These are phyloP conservation scores for Curvularia verruculosa DNA, from an alignment of 2,329 filamentous ascomycete species.

Conservation along the genomic window DNA sequence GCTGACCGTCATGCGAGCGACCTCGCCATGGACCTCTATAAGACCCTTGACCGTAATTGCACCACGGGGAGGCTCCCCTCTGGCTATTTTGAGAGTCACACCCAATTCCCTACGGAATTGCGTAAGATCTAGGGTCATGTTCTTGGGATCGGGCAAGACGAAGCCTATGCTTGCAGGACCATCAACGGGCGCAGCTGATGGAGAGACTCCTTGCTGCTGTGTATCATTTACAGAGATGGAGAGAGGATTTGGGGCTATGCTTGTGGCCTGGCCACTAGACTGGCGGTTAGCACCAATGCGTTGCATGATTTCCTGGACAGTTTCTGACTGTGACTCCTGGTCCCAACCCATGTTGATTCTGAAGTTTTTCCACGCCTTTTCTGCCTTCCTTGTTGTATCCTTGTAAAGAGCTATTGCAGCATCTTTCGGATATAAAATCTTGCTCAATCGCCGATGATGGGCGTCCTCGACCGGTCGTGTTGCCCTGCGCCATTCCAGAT, in stretches of 20 bases:
- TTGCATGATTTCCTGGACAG: constrained; percentile 24
- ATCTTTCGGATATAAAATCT: constrained; percentile 29
- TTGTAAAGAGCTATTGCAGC: constrained; percentile 32
- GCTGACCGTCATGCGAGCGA: constrained; percentile 52
- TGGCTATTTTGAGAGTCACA: too few relatives aligned
- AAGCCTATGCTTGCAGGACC: constrained; percentile 28
- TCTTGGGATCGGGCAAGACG: constrained; percentile 34
- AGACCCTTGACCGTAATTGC: constrained; percentile 54
- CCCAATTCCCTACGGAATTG: constrained; percentile 29
- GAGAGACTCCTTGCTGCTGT: constrained; percentile 19
- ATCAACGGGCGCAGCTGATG: constrained; percentile 14
- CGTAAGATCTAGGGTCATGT: constrained; percentile 35
- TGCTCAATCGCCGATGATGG: constrained; percentile 48
- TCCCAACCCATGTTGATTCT: constrained; percentile 35
- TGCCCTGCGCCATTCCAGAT: constrained; percentile 44
- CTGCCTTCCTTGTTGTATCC: constrained; percentile 30
- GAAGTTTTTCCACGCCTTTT: constrained; percentile 31
- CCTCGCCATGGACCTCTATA: constrained; percentile 54
- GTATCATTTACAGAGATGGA: constrained; percentile 22
- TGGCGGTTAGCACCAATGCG: constrained; percentile 12
- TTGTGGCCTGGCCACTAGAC: constrained; percentile 6
- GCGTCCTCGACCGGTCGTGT: constrained; percentile 36
- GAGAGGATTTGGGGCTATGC: constrained; percentile 13
- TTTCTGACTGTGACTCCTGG: constrained; percentile 19
- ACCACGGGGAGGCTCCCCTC: constrained; percentile 49